These are phyloP conservation scores for Paraleonurus japonicus DNA, from an alignment of 257 asterid species.

Conservation along the genomic window DNA sequence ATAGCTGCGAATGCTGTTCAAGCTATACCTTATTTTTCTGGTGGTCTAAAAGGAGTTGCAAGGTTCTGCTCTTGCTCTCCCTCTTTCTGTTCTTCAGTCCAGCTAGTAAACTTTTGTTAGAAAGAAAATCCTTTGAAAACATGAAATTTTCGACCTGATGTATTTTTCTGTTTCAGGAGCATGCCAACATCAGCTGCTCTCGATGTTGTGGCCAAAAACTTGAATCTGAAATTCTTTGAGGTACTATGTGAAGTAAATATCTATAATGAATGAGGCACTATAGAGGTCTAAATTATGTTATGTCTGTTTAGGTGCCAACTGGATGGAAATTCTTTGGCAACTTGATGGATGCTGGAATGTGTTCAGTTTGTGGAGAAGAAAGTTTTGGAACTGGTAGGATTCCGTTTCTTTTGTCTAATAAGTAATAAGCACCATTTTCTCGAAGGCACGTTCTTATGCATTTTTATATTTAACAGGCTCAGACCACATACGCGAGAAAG, in stretches of 20 bases:
- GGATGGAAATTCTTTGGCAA: slow-evolving; percentile 99
- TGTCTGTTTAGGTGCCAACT: slow-evolving; percentile 75
- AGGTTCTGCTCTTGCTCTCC: slow-evolving; percentile 48
- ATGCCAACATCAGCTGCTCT: slow-evolving; percentile 99
- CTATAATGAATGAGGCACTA: slow-evolving; percentile 2
- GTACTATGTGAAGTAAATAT: slow-evolving; percentile 35
- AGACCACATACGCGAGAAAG: slow-evolving; percentile 97
- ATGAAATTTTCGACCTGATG: slow-evolving; percentile 22
- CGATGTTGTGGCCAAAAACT: slow-evolving; percentile 87
- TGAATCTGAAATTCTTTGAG: slow-evolving; percentile 92
- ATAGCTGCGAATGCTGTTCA: slow-evolving; percentile 95
- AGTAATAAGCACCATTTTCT: not conserved
- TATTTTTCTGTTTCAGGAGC: slow-evolving; percentile 63
- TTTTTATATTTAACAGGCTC: slow-evolving; percentile 57
- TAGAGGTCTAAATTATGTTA: slow-evolving; percentile 24
- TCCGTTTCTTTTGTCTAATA: slow-evolving; percentile 1
- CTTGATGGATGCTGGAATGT: slow-evolving; percentile 99
- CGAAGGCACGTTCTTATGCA: slow-evolving; percentile 10
- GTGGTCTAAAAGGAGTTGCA: slow-evolving; percentile 98
- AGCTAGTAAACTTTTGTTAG: not conserved
- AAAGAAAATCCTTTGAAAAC: not conserved
- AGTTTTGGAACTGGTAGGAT: slow-evolving; percentile 97
- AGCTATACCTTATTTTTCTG: slow-evolving; percentile 91
- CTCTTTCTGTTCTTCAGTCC: slow-evolving; percentile 6
- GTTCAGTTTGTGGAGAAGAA: slow-evolving; percentile 99